phyloP scores from a whole-genome alignment of 805 yeast species.

The Wickerhamiella dianesei region DNA sequence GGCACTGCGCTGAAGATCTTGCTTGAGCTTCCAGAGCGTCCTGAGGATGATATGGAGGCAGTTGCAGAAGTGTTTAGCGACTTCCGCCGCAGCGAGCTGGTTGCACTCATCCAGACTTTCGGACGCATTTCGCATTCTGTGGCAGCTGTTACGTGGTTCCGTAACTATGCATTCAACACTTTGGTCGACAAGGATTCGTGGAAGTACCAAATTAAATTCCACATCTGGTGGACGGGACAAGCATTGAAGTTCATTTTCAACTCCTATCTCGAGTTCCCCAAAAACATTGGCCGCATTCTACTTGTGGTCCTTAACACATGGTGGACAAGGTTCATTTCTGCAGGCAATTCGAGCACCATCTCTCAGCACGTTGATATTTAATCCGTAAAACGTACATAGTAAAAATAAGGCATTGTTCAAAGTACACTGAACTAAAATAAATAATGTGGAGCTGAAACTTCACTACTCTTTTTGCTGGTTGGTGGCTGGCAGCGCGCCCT shows the following conservation, averaged over 20 bases:
- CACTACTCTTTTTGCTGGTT: too few species aligned
- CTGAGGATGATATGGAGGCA: slow-evolving; percentile 30
- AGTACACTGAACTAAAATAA: background rate
- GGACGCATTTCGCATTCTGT: slow-evolving; percentile 82
- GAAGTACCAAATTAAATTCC: slow-evolving; percentile 36
- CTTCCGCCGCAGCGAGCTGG: slow-evolving; percentile 68
- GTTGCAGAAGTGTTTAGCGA: slow-evolving; percentile 39
- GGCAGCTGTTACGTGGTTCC: slow-evolving; percentile 56
- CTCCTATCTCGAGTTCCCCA: slow-evolving; percentile 62
- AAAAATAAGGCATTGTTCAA: background rate
- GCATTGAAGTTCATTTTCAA: slow-evolving; percentile 52
- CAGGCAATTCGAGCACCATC: slow-evolving; percentile 28
- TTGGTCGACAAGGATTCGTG: slow-evolving; percentile 13
- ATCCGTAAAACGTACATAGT: background rate
- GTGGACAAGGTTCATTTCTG: slow-evolving; percentile 55
- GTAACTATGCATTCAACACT: slow-evolving; percentile 16
- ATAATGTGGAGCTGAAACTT: background rate
- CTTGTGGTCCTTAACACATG: slow-evolving; percentile 38
- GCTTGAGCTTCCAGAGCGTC: slow-evolving; percentile 55
- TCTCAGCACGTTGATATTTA: slow-evolving; percentile 8
- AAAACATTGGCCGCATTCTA: slow-evolving; percentile 37
- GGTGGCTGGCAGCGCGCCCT: too few species aligned
- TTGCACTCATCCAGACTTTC: slow-evolving; percentile 82
- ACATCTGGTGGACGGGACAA: slow-evolving; percentile 36
- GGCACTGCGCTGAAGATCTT: slow-evolving; percentile 89